A percentile compares a stretch with the other conserved stretches of the same genome.
Evolutionary conservation across 805 yeast genomes (phyloP).

Genomic region (Hemisphaericaspora nanyangensis): DNA sequence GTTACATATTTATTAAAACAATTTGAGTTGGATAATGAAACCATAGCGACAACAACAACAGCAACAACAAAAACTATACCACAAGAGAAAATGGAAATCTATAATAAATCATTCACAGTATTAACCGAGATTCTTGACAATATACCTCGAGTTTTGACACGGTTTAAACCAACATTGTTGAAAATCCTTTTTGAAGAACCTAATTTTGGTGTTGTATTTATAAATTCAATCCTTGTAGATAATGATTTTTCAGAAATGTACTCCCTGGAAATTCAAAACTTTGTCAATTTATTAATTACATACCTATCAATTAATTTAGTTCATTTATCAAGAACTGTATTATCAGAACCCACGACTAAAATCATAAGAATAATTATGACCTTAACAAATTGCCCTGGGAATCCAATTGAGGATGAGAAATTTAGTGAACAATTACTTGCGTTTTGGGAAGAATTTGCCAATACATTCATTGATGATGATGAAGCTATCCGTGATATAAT

Average conservation of each 20-base stretch:
- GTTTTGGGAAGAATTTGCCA: slow-evolving; percentile 69
- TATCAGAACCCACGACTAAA: slow-evolving; percentile 28
- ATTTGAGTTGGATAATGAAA: slow-evolving; percentile 4
- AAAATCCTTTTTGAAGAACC: slow-evolving; percentile 36
- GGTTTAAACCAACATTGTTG: slow-evolving; percentile 25
- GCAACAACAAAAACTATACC: background rate
- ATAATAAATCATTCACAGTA: slow-evolving; percentile 26
- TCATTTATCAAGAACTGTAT: slow-evolving; percentile 36
- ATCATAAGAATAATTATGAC: slow-evolving; percentile 48
- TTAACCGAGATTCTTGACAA: slow-evolving; percentile 45
- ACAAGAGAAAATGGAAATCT: slow-evolving; percentile 11
- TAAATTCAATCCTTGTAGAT: slow-evolving; percentile 27
- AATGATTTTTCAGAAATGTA: slow-evolving; percentile 25
- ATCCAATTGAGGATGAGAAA: slow-evolving; percentile 57
- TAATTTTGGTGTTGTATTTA: slow-evolving; percentile 42
- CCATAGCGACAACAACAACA: no score
- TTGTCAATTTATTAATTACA: slow-evolving; percentile 43
- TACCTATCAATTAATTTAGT: slow-evolving; percentile 47
- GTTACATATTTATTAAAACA: slow-evolving; percentile 17
- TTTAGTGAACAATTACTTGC: slow-evolving; percentile 50
- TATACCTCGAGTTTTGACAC: slow-evolving; percentile 38
- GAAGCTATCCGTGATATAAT: slow-evolving; percentile 20
- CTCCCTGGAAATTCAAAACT: slow-evolving; percentile 35
- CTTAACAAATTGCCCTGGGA: slow-evolving; percentile 54
- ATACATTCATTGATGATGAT: slow-evolving; percentile 48